A percentile compares a stretch with the other conserved stretches of the same genome.
phyloP scores from a whole-genome alignment of 176 grass and related monocot species.

The Cenchrus purpureus region DNA sequence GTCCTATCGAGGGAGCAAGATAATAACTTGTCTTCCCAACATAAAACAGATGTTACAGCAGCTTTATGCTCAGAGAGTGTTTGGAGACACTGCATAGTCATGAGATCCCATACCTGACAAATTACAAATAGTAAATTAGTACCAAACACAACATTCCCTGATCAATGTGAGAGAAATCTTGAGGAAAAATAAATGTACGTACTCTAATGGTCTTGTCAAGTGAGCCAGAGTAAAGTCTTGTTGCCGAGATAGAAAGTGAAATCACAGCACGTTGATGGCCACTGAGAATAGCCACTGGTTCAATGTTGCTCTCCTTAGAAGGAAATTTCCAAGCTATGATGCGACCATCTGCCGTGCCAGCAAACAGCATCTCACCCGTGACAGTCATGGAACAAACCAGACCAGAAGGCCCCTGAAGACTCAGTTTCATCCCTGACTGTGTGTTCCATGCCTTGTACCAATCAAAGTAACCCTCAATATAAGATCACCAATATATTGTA shows the following conservation, averaged over 20 bases:
- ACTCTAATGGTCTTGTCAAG: constrained; percentile 55
- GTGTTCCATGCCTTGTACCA: constrained; percentile 46
- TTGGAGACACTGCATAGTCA: constrained; percentile 53
- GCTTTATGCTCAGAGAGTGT: constrained; percentile 62
- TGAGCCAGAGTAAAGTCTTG: constrained; percentile 53
- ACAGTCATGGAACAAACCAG: constrained; percentile 60
- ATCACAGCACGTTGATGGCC: constrained; percentile 45
- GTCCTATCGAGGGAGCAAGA: constrained; percentile 69
- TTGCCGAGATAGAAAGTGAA: constrained; percentile 37
- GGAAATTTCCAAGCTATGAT: constrained; percentile 49
- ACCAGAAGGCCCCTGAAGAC: constrained; percentile 43
- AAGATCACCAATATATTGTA: neutral
- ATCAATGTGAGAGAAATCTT: neutral
- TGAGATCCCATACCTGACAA: constrained; percentile 64
- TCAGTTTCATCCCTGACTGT: constrained; percentile 44
- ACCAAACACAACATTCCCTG: neutral
- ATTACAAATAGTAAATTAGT: constrained; percentile 18
- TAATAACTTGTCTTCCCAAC: constrained; percentile 65
- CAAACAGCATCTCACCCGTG: constrained; percentile 44
- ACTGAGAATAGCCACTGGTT: constrained; percentile 24
- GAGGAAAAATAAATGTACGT: neutral
- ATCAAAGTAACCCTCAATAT: constrained; percentile 12
- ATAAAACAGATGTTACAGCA: constrained; percentile 63
- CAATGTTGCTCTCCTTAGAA: constrained; percentile 22
- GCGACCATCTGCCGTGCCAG: constrained; percentile 45